Evolutionary conservation across 257 asterid genomes (phyloP).

Genomic region (Nyctanthes arbortristis): DNA sequence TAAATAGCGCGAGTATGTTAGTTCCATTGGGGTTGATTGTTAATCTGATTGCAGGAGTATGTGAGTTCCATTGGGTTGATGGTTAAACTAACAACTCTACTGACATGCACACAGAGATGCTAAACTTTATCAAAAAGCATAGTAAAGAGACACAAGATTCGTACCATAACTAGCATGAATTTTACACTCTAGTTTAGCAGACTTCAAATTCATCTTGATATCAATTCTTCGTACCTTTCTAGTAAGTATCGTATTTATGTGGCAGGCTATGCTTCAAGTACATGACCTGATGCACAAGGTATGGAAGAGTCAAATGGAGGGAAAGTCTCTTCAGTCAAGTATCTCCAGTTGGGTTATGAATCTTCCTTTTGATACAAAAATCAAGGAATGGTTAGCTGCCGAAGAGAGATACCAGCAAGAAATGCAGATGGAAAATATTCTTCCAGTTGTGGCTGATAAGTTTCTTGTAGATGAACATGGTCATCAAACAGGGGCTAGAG

Average conservation of each 20-base stretch:
- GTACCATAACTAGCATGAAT: background rate
- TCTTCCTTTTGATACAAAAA: conserved; percentile 84
- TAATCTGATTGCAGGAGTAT: background rate
- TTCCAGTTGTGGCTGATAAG: conserved; percentile 91
- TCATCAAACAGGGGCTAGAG: conserved; percentile 67
- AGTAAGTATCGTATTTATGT: conserved; percentile 20
- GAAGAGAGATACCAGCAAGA: conserved; percentile 93
- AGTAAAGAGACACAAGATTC: background rate
- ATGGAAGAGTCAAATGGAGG: conserved; percentile 64
- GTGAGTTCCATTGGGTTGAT: background rate
- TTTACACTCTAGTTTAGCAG: conserved; percentile 6
- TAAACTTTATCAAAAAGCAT: background rate
- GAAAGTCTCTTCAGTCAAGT: conserved; percentile 66
- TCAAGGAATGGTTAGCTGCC: conserved; percentile 91
- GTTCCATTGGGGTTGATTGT: background rate
- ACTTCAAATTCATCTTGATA: background rate
- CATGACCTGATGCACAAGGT: conserved; percentile 85
- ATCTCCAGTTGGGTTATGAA: conserved; percentile 77
- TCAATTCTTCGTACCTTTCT: conserved; percentile 5
- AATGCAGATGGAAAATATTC: conserved; percentile 75
- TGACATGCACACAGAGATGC: background rate
- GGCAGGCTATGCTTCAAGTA: conserved; percentile 95
- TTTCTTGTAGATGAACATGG: conserved; percentile 72
- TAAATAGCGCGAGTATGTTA: background rate
- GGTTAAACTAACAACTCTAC: background rate